Percentiles rank a stretch among this genome's conserved stretches.
Evolutionary conservation across 768 basidiomycete species (phyloP).

Genomic region (Suillus tomentosus): DNA sequence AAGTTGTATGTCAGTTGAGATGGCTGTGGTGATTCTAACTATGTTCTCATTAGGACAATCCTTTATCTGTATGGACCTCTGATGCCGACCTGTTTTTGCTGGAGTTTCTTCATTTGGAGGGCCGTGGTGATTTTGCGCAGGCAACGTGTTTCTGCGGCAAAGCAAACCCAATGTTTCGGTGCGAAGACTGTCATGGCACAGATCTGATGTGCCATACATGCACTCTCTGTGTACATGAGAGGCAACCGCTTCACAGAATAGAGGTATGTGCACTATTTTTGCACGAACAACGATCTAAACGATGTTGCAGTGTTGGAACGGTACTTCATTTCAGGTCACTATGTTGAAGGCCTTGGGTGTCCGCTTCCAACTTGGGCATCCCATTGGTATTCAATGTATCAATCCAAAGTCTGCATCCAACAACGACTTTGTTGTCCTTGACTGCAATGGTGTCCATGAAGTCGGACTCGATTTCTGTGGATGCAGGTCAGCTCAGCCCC

Average conservation of each 20-base stretch:
- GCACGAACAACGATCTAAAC: too few relatives aligned
- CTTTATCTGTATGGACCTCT: neutral
- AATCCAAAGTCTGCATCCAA: conserved; percentile 3
- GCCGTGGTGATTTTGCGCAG: neutral
- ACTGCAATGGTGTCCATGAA: conserved; percentile 27
- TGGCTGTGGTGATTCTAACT: neutral
- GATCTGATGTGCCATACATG: conserved; percentile 1
- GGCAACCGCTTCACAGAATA: too few relatives aligned
- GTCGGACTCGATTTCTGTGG: conserved; percentile 19
- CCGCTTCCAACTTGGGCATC: conserved; percentile 27
- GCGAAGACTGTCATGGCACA: neutral
- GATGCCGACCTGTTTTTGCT: neutral
- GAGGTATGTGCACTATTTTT: conserved; percentile 9
- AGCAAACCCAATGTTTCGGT: neutral
- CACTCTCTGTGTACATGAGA: neutral
- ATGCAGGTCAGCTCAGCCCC: conserved; percentile 11
- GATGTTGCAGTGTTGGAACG: conserved; percentile 24
- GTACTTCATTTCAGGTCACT: conserved; percentile 16
- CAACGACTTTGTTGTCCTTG: conserved; percentile 23
- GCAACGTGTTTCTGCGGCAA: neutral
- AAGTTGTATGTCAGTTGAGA: neutral
- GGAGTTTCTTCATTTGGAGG: conserved; percentile 4
- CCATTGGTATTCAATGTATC: conserved; percentile 16
- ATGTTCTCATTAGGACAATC: neutral
- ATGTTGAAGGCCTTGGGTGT: conserved; percentile 24